Evolutionary conservation across 176 grass and related monocot genomes (phyloP), one percentile per base, ranked within the genome.

Genomic region (Elymus sibiricus): DNA sequence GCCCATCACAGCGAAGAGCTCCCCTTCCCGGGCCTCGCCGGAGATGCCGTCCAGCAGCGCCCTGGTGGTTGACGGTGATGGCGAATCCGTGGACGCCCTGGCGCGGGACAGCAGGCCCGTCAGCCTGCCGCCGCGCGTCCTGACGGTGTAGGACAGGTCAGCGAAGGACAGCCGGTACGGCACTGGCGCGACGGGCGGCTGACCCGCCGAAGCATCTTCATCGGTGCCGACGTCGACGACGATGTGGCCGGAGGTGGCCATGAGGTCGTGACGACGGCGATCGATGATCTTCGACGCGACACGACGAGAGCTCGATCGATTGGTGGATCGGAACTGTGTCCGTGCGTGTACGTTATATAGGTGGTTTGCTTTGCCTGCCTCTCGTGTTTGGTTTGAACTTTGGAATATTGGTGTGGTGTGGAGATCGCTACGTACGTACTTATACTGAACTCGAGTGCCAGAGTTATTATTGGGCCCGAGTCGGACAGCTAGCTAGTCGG

Each of bases 1-100:
- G 29, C 96, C 96, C 78, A 98, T 89, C 5, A 98, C 93, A 0
- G 93, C 96, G 24, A 98, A 88, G 5, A 95, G 91, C 84, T 98
- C 96, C 0, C 96, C 93, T 34, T 86, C 86, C 12, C 90, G 67
- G 1, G 93, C 96, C 70, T 90, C 84, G 7, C 96, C 93, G 37
- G 93, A 94, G 81, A 98, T 84, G 71, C 86, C 77, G 29, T 91
- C 79, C 10, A 98, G 84, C 19, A 98, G 88, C 25, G 47, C 56
- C 84, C 84, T 95, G 15, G 86, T 88, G 55, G 10, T 4, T 0
- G 58, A 61, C 58, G 75, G 1, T 3, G 74, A 11, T 5, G 86
- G 63, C 56, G 72, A 77, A 64, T 89, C 92, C 6, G 73, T 19
- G 42, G 87, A 90, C 7, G 80, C 46, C 1, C 77, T 87, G 67